Percentiles rank a stretch among this genome's conserved stretches.
Evolutionary conservation across 768 basidiomycete genomes (phyloP).

Genomic region (Chiua virens): DNA sequence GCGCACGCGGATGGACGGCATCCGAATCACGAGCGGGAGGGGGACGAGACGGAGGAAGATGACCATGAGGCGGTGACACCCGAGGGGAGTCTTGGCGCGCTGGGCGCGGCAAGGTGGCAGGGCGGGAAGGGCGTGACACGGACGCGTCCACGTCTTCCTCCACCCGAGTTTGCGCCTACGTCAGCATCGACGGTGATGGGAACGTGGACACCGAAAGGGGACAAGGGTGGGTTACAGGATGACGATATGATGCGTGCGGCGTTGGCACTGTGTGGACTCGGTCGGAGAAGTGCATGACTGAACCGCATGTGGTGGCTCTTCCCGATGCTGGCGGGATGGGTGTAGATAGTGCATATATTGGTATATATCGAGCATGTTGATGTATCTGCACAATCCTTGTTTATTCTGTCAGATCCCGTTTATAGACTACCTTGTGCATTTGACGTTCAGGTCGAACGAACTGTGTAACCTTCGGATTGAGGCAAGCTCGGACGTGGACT

Average conservation of each 20-base stretch:
- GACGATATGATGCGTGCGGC: conserved; percentile 74
- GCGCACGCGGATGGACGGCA: conserved; percentile 9
- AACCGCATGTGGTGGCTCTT: neutral
- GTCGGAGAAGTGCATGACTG: conserved; percentile 27
- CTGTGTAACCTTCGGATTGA: too few relatives aligned
- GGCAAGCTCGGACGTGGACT: too few relatives aligned
- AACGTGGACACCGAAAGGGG: neutral
- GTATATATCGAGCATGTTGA: conserved; percentile 6
- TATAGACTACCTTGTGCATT: too few relatives aligned
- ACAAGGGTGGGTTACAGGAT: conserved; percentile 39
- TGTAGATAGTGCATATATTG: conserved; percentile 13
- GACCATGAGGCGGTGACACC: conserved; percentile 65
- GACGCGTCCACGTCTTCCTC: conserved; percentile 2
- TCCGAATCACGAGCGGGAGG: conserved; percentile 17
- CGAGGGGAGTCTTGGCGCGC: conserved; percentile 46
- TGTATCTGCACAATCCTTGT: neutral
- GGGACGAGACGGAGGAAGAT: conserved; percentile 63
- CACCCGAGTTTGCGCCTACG: neutral
- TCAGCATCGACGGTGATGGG: neutral
- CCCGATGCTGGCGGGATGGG: neutral
- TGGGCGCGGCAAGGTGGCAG: conserved; percentile 42
- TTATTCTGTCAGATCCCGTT: too few relatives aligned
- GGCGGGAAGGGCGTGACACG: neutral
- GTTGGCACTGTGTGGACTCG: conserved; percentile 60
- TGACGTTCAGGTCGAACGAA: too few relatives aligned